Evolutionary conservation across 2,329 filamentous ascomycete species (phyloP).

Genomic region (Xylariales sp.): DNA sequence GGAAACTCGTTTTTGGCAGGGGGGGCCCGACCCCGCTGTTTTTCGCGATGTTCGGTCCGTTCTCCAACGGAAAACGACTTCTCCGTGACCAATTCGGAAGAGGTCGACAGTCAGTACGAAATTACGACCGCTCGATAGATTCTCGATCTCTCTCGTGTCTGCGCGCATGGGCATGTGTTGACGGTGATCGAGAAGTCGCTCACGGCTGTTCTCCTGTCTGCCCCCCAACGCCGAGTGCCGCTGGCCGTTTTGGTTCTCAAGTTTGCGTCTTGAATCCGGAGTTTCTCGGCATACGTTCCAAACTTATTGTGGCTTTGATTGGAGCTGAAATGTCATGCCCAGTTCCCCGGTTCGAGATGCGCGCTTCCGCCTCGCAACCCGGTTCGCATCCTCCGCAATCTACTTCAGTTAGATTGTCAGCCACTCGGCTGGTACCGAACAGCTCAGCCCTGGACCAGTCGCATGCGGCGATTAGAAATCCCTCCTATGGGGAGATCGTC

Average conservation of each 20-base stretch:
- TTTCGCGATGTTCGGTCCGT: constrained; percentile 5
- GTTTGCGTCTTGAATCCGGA: too few relatives aligned
- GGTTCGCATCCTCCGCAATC: constrained; percentile 8
- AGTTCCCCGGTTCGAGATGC: constrained; percentile 5
- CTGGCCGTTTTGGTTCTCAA: too few relatives aligned
- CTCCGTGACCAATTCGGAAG: constrained; percentile 2
- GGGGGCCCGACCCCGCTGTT: background rate
- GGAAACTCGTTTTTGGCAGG: background rate
- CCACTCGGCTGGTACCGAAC: constrained; percentile 5
- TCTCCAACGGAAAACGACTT: constrained; percentile 4
- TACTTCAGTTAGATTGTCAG: constrained; percentile 1
- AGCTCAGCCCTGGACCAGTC: constrained; percentile 3
- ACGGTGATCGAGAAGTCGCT: too few relatives aligned
- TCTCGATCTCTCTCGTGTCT: too few relatives aligned
- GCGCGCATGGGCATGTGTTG: too few relatives aligned
- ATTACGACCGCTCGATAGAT: too few relatives aligned
- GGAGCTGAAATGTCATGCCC: background rate
- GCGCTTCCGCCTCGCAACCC: constrained; percentile 5
- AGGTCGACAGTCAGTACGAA: constrained; percentile 2
- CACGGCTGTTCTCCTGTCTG: too few relatives aligned
- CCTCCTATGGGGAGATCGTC: constrained; percentile 8
- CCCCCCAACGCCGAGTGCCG: too few relatives aligned
- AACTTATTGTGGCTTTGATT: constrained; percentile 4
- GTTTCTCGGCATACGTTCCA: constrained; percentile 6
- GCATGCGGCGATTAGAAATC: constrained; percentile 6